A percentile compares a stretch with the other conserved stretches of the same genome.
Evolutionary conservation across 768 basidiomycete species (phyloP).

Genomic region (Auricularia sp.): DNA sequence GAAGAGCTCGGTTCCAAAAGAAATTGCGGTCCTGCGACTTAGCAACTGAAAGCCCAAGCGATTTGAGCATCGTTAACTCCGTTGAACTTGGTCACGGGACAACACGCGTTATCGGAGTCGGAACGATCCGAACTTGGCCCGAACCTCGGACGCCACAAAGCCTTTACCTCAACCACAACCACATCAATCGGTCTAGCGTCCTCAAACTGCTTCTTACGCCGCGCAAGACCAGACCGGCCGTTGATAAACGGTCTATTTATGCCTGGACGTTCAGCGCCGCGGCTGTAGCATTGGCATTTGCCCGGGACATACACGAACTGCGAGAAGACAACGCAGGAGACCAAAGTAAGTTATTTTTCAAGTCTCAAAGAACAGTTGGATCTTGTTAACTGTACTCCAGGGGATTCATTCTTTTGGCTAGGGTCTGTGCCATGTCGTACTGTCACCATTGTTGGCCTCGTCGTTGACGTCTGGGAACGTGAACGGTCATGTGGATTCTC

Average conservation of each 20-base stretch:
- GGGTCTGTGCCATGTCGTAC: background rate
- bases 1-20: no score
- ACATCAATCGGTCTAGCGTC: no score
- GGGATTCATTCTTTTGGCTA: background rate
- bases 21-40: no score
- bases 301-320: background rate
- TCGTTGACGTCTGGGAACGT: background rate
- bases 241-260: background rate
- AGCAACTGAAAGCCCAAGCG: no score
- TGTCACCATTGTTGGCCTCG: background rate
- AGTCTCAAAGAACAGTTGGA: background rate
- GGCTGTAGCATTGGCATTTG: background rate
- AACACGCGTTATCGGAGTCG: no score
- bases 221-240: no score
- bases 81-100: no score
- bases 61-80: no score
- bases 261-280: background rate
- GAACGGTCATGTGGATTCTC: background rate
- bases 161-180: no score
- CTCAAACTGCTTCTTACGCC: no score
- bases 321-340: background rate
- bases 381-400: background rate
- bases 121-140: no score
- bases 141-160: no score
- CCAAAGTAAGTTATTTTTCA: background rate